Evolutionary conservation across 441 rosid species (phyloP).

Genomic region (Euphorbia neoarborescens): DNA sequence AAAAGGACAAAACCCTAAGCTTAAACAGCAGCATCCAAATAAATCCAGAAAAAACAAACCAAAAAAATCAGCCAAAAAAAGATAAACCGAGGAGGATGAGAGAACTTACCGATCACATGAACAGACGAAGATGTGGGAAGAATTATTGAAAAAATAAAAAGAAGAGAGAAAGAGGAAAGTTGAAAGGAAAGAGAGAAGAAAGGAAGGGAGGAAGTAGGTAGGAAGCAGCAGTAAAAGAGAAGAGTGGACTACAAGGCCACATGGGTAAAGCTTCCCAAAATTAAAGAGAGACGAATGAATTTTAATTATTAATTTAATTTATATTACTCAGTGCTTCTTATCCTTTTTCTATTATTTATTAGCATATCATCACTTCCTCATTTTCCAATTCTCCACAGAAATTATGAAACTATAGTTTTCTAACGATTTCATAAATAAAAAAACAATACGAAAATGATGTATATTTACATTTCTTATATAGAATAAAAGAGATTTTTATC

Average conservation of each 20-base stretch:
- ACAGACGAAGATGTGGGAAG: conserved; percentile 10
- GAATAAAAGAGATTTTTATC: no score
- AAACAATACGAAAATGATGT: no score
- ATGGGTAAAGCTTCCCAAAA: conserved; percentile 17
- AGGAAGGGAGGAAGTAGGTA: conserved; percentile 15
- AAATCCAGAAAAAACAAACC: conserved; percentile 7
- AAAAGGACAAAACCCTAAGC: not conserved
- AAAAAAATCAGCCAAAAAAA: not conserved
- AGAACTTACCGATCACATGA: conserved; percentile 53
- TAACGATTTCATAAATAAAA: no score
- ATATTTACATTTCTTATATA: no score
- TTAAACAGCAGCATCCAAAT: not conserved
- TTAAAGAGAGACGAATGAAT: conserved; percentile 8
- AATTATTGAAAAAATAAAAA: conserved; percentile 4
- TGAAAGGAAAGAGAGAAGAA: conserved; percentile 16
- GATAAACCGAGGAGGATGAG: not conserved
- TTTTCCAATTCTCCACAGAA: no score
- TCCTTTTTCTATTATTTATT: no score
- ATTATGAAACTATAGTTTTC: no score
- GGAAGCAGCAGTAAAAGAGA: conserved; percentile 35
- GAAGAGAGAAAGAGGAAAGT: conserved; percentile 17
- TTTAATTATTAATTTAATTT: not conserved
- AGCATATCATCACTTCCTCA: no score
- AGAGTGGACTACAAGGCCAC: conserved; percentile 30
- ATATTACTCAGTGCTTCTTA: no score